These are phyloP conservation scores for Cenchrus purpureus DNA, from an alignment of 176 grass and related monocot genomes.

Conservation along the genomic window DNA sequence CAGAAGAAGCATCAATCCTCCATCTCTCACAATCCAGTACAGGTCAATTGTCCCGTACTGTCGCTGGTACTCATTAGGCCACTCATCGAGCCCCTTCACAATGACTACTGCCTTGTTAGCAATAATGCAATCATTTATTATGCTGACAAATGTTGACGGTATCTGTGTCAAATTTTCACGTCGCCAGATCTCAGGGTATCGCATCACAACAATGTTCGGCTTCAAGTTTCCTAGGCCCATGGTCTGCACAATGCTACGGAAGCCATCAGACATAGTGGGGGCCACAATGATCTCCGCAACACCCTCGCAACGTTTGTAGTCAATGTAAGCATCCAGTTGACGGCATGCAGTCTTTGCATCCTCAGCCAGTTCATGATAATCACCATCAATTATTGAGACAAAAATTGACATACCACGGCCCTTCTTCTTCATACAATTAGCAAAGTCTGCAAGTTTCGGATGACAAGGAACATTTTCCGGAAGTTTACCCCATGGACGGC, in stretches of 20 bases:
- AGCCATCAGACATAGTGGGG: conserved; percentile 90
- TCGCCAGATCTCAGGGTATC: conserved; percentile 97
- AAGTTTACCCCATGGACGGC: conserved; percentile 98
- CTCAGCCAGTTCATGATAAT: conserved; percentile 92
- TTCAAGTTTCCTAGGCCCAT: conserved; percentile 99
- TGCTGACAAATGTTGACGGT: conserved; percentile 93
- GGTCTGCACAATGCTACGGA: conserved; percentile 88
- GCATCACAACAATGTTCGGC: conserved; percentile 95
- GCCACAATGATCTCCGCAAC: conserved; percentile 95
- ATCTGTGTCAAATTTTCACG: conserved; percentile 89
- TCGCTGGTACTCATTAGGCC: conserved; percentile 93
- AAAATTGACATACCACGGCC: conserved; percentile 99
- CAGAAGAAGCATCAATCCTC: conserved; percentile 93
- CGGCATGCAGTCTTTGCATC: conserved; percentile 85
- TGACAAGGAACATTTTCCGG: conserved; percentile 97
- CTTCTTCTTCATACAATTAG: conserved; percentile 99
- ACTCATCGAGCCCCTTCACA: conserved; percentile 97
- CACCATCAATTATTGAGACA: conserved; percentile 89
- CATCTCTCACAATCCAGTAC: conserved; percentile 97
- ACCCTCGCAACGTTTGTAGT: conserved; percentile 94
- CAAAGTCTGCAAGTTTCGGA: conserved; percentile 98
- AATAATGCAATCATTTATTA: conserved; percentile 98
- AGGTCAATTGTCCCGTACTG: conserved; percentile 97
- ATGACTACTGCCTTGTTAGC: conserved; percentile 98
- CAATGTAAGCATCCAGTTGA: conserved; percentile 87